Base-by-base conservation (phyloP, 73 alveolate species). In the Paramecium bursaria region DNA sequence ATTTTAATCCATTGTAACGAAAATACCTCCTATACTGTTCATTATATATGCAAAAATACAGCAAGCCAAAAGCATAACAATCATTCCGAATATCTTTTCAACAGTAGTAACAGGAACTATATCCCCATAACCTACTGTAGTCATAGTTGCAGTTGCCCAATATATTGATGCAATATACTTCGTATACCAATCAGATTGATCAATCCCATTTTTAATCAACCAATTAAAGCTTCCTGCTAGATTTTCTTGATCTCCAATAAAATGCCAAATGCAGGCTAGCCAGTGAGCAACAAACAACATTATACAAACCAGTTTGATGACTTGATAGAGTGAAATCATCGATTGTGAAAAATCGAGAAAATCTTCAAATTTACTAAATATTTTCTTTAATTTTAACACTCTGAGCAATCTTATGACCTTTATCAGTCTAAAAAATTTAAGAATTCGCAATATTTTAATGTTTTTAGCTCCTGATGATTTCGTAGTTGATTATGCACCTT, bases 71-170 rank as follows among this genome's bases (percentile, higher is more conserved):
- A 86, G 75, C 95, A 93, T 92, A 9, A 90, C 91, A 3, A 87
- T 61, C 57, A 91, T 93, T 11, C 90, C 95, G 73, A 73, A 94
- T 5, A 91, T 47, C 55, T 77, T 90, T 79, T 94, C 98, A 10
- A 75, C 75, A 1, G 67, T 48, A n/a, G 96, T 90, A 5, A 74
- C 87, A 13, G 98, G 98, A 31, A 19, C 60, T 10, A 94, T 92
- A 79, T 94, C 98, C 33, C 98, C 98, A 90, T 94, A 94, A 1
- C 98, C 98, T 9, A 94, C 92, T 5, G 97, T 91, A 2, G 97
- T 88, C 95, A 94, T 94, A 1, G 98, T 94, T 22, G 94, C 74
- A 48, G 92, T 85, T 11, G 97, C 93, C 92, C 94, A 94, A 87
- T 92, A 94, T 1, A 92, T 51, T 7, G 94, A 15, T 7, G 95